Evolutionary conservation across 192 early-diverging fungal species (phyloP), one percentile per base, ranked within the genome.

Genomic region (Helicostylum pulchrum): DNA sequence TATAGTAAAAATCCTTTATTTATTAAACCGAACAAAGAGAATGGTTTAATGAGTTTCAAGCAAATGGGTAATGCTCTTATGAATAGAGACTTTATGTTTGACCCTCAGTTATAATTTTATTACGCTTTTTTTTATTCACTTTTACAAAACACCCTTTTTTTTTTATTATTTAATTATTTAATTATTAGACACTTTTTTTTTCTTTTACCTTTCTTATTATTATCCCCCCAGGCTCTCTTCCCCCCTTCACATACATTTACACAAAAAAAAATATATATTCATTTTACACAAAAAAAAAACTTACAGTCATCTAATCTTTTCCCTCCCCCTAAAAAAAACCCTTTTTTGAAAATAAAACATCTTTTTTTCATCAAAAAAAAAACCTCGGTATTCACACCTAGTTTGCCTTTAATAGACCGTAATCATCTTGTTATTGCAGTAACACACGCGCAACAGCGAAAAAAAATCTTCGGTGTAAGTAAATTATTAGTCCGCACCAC

Each of bases 1-100:
- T 98, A 89, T 74, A 93, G 90, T 53, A 98, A 98, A 81, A 98
- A 98, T 70, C 96, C 96, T 26, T 79, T 98, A 14, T 64, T 64
- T 42, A 64, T 51, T 12, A 64, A 64, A 12, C 62, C 62, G 12
- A 48, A 48, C 17, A 48, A 48, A 15, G 46, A 48, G 46, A 48
- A 48, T 44, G 53, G 53, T 39, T 39, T 39, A 39, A 19, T 48
- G 15, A 48, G 46, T 48, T 48, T 48, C 17, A 48, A 48, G 12
- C 46, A 48, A 19, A 48, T 48, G 46, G 46, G 46, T 48, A 48
- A 48, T 48, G 17, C 17, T 14, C 46, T 48, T 17, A 48, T 48
- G 46, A 48, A 4, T 8, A 31, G 56, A 58, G 56, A 58, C 4
- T 19, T 58, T 4, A 19, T 58, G 32, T 58, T 58, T 58, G 56